phyloP scores from a whole-genome alignment of 305 asterid genomes.

The Solanum aculeatissimum region DNA sequence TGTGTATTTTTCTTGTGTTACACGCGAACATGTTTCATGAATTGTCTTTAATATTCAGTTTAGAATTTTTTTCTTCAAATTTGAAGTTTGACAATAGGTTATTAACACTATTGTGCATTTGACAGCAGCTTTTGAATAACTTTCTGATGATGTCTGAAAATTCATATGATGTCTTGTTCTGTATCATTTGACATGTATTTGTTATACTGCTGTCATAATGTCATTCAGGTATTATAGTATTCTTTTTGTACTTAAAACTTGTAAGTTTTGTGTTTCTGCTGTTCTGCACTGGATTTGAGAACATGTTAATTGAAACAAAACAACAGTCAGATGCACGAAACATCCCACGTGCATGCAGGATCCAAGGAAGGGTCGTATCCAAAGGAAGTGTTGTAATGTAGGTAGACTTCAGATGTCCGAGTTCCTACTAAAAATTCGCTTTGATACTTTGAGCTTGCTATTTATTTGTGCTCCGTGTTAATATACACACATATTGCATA shows the following conservation, averaged over 20 bases:
- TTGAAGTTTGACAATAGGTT: background rate
- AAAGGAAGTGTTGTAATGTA: too few relatives aligned
- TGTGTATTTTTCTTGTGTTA: background rate
- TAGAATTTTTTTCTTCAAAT: background rate
- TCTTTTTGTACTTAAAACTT: background rate
- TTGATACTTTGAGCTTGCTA: too few relatives aligned
- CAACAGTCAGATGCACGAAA: too few relatives aligned
- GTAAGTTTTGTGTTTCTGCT: background rate
- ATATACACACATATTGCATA: too few relatives aligned
- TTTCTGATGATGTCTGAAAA: background rate
- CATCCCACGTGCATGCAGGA: too few relatives aligned
- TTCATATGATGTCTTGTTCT: background rate
- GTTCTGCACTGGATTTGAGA: background rate
- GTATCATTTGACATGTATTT: background rate
- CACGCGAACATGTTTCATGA: background rate
- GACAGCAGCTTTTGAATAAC: background rate
- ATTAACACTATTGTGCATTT: background rate
- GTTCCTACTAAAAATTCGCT: too few relatives aligned
- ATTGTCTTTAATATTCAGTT: background rate
- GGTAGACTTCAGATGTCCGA: too few relatives aligned
- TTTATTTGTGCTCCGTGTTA: too few relatives aligned
- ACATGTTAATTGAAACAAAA: background rate
- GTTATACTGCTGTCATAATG: background rate
- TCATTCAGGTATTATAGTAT: background rate
- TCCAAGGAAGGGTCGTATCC: too few relatives aligned